Base-by-base conservation (phyloP, 495 filamentous ascomycete genomes). In the Podospora australis region DNA sequence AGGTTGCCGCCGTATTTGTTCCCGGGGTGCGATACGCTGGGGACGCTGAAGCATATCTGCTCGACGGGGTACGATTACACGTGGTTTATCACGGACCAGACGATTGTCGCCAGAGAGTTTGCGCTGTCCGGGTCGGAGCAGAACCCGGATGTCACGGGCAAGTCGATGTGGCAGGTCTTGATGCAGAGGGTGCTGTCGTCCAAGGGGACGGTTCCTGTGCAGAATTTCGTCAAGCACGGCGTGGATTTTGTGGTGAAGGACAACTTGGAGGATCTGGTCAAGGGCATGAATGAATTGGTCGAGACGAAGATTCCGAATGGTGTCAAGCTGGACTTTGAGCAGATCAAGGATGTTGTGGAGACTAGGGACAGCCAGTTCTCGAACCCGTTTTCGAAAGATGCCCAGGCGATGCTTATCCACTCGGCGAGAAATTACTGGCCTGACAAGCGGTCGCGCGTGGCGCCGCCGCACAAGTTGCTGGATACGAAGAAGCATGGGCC, bases 51-150 rank as follows among this genome's bases (percentile, higher is more conserved):
- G 57, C 47, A 76, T 48, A 78, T 78, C 55, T 75, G 73, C 60
- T 54, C 56, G 46, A 76, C 74, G 0, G 74, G 74, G 2, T 69
- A 78, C 63, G 72, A 75, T 57, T 78, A 78, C 61, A 70, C 65
- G 9, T 78, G 74, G 74, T 78, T 78, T 54, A 65, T 78, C 39
- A 61, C 71, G n/a, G 63, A 72, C 59, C 70, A 70, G 44, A 58
- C 57, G 53, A 77, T 78, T 56, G 65, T 76, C 43, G 69, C 70
- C 24, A 64, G 70, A 26, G 74, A 78, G 56, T 77, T 78, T 36
- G 72, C 70, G 28, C 68, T 78, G 11, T 78, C 74, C 0, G 74
- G 74, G 7, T 76, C 73, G 1, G 74, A 78, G 52, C 74, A 78
- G 50, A 78, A 78, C 63, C 69, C 70, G 7, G 74, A 78, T 53